Percentiles rank a stretch among this genome's conserved stretches.
Conservation (phyloP, 2,329 filamentous ascomycete genomes). For the Phaeosphaeriaceae sp. region DNA sequence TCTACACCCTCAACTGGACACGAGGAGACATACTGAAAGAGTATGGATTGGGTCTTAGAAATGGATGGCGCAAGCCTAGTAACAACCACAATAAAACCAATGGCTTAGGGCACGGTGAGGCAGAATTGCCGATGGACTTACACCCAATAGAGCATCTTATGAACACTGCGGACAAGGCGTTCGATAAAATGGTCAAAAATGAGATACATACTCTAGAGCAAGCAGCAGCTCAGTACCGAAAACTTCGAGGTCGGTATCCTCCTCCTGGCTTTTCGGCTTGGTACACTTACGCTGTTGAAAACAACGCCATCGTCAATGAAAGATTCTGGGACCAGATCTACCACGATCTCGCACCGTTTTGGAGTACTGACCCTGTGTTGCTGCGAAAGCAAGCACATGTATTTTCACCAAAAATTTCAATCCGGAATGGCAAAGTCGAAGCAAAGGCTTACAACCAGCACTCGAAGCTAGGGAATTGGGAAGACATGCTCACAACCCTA, state of each 20-base stretch:
- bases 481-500: constrained; percentile 50
- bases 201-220: constrained; percentile 47
- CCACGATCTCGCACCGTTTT: constrained; percentile 57
- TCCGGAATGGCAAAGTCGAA: constrained; percentile 50
- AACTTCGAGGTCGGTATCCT: constrained; percentile 54
- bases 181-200: constrained; percentile 36
- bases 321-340: constrained; percentile 61
- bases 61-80: not conserved
- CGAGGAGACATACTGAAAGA: not conserved
- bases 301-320: constrained; percentile 54
- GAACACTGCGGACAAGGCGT: constrained; percentile 38
- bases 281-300: constrained; percentile 53
- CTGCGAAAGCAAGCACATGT: constrained; percentile 50
- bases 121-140: not conserved
- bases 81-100: not conserved
- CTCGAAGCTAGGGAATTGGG: constrained; percentile 48
- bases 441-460: constrained; percentile 32
- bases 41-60: not conserved
- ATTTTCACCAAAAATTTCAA: constrained; percentile 46
- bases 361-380: constrained; percentile 51
- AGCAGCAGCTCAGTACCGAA: constrained; percentile 53
- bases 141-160: constrained; percentile 51
- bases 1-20: constrained; percentile 16
- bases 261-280: constrained; percentile 58
- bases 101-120: not conserved